Conservation (phyloP, 371 early-diverging fungal genomes). For the Paraphysoderma sedebokerense region DNA sequence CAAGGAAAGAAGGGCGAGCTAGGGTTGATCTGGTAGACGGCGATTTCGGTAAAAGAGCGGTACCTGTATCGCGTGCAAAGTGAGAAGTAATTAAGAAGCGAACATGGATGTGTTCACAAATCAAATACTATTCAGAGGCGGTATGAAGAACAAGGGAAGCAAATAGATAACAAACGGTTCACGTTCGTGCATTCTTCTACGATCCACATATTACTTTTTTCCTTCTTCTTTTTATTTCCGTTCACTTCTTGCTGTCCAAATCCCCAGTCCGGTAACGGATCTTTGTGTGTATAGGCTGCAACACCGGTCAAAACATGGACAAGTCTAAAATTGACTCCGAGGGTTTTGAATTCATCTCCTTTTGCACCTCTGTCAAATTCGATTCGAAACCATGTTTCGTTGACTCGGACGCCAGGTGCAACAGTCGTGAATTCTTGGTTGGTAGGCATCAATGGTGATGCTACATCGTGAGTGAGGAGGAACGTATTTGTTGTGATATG, state of each 20-base stretch:
- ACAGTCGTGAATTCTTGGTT: conserved; percentile 89
- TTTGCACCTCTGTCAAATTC: conserved; percentile 28
- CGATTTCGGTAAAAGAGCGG: too few relatives aligned
- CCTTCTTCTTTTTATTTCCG: conserved; percentile 74
- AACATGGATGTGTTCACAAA: too few relatives aligned
- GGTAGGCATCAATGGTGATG: conserved; percentile 87
- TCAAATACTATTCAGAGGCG: too few relatives aligned
- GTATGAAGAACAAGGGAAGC: too few relatives aligned
- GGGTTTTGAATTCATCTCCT: conserved; percentile 12
- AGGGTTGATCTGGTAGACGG: neutral
- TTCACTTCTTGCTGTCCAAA: conserved; percentile 86
- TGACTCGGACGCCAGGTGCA: conserved; percentile 26
- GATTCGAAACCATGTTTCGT: conserved; percentile 49
- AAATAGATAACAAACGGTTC: too few relatives aligned
- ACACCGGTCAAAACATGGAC: conserved; percentile 65
- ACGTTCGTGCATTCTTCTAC: conserved; percentile 10
- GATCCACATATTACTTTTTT: conserved; percentile 59
- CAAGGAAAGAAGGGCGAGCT: conserved; percentile 23
- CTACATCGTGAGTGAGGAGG: conserved; percentile 91
- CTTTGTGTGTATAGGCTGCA: conserved; percentile 54
- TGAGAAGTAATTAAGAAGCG: too few relatives aligned
- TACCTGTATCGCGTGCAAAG: too few relatives aligned
- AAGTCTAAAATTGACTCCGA: conserved; percentile 34
- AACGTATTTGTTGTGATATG: conserved; percentile 50
- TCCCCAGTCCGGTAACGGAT: conserved; percentile 89